A percentile compares a stretch with the other conserved stretches of the same genome.
These are phyloP conservation scores for Madurella mycetomatis DNA, from an alignment of 2,329 filamentous ascomycete genomes.

Conservation along the genomic window DNA sequence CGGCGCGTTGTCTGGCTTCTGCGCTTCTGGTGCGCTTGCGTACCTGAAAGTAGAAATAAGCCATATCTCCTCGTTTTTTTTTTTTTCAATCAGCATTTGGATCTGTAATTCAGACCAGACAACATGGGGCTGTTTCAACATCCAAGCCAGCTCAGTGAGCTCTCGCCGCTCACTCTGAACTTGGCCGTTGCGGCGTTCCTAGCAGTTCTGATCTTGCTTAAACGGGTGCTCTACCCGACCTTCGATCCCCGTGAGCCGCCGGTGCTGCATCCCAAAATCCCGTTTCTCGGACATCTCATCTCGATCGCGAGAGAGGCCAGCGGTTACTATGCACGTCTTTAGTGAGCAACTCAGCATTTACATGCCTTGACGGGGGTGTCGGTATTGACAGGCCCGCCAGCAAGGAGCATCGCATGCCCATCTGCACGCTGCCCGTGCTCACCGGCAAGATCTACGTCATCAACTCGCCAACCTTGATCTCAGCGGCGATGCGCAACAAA, in stretches of 20 bases:
- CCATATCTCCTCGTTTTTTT: background rate
- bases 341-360: background rate
- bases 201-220: background rate
- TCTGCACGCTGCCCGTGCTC: conserved; percentile 10
- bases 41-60: too few relatives aligned
- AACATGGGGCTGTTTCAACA: background rate
- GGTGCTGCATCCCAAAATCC: conserved; percentile 9
- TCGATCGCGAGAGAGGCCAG: background rate
- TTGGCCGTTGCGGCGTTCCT: background rate
- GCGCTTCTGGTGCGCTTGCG: too few relatives aligned
- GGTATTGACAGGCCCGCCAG: background rate
- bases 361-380: background rate
- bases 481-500: conserved; percentile 6
- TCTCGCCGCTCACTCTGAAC: background rate
- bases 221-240: conserved; percentile 1
- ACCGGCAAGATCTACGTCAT: conserved; percentile 13
- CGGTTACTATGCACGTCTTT: conserved; percentile 11
- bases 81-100: background rate
- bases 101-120: background rate
- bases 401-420: conserved; percentile 5
- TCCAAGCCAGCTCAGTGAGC: background rate
- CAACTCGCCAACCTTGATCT: conserved; percentile 4
- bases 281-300: conserved; percentile 15
- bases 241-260: conserved; percentile 17
- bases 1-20: too few relatives aligned